Evolutionary conservation across 1,284 basidiomycete genomes (phyloP), one percentile per base, ranked within the genome.

Genomic region (Cryptococcus wingfieldii): DNA sequence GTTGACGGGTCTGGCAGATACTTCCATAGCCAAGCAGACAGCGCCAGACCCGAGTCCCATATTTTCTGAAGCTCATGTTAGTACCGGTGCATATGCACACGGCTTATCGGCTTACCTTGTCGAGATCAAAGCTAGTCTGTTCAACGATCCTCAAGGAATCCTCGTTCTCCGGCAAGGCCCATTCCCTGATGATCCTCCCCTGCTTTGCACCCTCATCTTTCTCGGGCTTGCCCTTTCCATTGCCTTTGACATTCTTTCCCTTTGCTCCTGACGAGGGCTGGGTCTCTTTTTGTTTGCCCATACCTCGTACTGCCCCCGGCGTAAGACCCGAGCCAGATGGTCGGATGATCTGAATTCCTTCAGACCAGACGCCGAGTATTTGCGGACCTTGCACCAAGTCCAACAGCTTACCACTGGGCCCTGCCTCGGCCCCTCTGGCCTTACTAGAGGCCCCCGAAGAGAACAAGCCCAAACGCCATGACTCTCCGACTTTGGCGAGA

Each of bases 21-120:
- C 75, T 16, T 54, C 55, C 60, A 70, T 7, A 91, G 77, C 88
- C 88, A 91, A 0, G 87, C 83, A 54, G 85, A 84, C 23, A 91
- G 77, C 2, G 87, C 89, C 47, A 91, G 81, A 1, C 89, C 90
- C 54, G 89, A 92, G 72, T 93, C 90, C 90, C 90, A 92, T 51
- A 92, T 83, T 89, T 92, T 93, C 90, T 92, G 60, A 34, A 52
- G 53, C 38, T 10, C 18, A 41, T 6, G 0, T 8, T 1, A 37
- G 39, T 13, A 64, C 19, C 34, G 16, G 14, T 13, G 6, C 14
- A 8, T 4, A 28, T 18, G 18, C 4, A n/a, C 49, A 13, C 27
- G 49, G n/a, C 34, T 5, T 19, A 27, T 41, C 38, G 31, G 10
- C 80, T 61, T 61, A 89, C 90, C 83, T 93, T 93, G 79, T 93